Evolutionary conservation across 805 yeast species (phyloP), one percentile per base, ranked within the genome.

Genomic region (Starmerella floris): DNA sequence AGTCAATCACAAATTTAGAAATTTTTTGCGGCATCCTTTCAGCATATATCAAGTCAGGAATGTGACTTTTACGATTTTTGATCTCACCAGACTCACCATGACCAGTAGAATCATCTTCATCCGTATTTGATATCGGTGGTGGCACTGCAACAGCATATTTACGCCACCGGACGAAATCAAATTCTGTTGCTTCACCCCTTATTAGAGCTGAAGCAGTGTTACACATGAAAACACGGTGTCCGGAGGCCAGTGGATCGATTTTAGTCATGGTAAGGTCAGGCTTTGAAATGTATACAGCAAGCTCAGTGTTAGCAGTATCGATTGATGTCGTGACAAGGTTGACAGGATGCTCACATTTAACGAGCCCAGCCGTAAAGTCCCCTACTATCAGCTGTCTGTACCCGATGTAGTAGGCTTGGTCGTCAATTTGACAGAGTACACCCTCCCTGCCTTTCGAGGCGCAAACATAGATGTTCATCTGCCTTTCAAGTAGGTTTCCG

Each of bases 1-100:
- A n/a, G 16, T 45, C 49, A 3, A 45, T 11, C 27, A 36, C 41
- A 16, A 41, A 26, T 21, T 37, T 38, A n/a, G n/a, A 15, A 21
- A 37, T 32, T 13, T 16, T 16, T n/a, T 34, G 16, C 10, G 25
- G 22, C 15, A 6, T 5, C 20, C 25, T 16, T 20, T 21, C 30
- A 11, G 27, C 37, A 20, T 25, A 25, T 25, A 25, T 25, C 13
- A 25, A 8, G 8, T 25, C 13, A 25, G 28, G n/a, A n/a, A 25
- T 25, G 28, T 25, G 28, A 25, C 28, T 13, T 25, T 25, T n/a
- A n/a, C n/a, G n/a, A n/a, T n/a, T n/a, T n/a, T n/a, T n/a, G n/a
- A n/a, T n/a, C n/a, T n/a, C n/a, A n/a, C n/a, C n/a, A n/a, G n/a
- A n/a, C n/a, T n/a, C n/a, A n/a, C n/a, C n/a, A n/a, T n/a, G n/a